These are phyloP conservation scores for Hypoxylon subgilvum DNA, from an alignment of 495 filamentous ascomycete species.

Conservation along the genomic window DNA sequence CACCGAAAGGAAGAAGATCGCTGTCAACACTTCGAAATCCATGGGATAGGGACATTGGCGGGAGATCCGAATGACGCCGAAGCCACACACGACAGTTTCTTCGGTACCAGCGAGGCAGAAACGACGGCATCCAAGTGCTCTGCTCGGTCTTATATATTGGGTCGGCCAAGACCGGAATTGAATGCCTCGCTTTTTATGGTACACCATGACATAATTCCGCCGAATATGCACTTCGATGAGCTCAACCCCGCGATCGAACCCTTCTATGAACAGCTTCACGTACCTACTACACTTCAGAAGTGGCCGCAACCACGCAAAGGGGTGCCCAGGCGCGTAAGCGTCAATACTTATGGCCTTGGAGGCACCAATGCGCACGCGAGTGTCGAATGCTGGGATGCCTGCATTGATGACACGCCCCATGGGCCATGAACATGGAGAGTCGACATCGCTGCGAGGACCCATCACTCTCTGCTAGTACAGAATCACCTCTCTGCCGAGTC, in stretches of 20 bases:
- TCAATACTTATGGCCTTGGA: conserved; percentile 67
- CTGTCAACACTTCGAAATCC: conserved; percentile 32
- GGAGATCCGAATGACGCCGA: conserved; percentile 60
- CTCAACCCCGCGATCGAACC: conserved; percentile 55
- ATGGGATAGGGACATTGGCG: conserved; percentile 38
- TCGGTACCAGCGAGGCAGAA: neutral
- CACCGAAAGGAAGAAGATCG: neutral
- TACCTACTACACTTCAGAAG: conserved; percentile 42
- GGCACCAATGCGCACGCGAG: conserved; percentile 60
- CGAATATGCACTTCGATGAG: conserved; percentile 59
- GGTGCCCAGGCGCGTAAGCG: conserved; percentile 53
- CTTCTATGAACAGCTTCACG: conserved; percentile 44
- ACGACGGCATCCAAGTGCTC: neutral
- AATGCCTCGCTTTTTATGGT: conserved; percentile 54
- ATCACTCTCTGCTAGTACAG: too few relatives aligned
- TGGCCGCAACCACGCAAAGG: conserved; percentile 48
- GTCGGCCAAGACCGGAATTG: conserved; percentile 53
- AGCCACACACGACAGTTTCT: conserved; percentile 46
- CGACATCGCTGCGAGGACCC: neutral
- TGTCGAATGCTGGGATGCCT: neutral
- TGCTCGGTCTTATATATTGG: conserved; percentile 40
- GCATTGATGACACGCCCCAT: neutral
- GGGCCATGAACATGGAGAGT: neutral
- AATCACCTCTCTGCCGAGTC: too few relatives aligned
- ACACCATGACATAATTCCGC: conserved; percentile 56